Conservation (phyloP, 192 early-diverging fungal genomes). For the Geosiphon pyriformis region DNA sequence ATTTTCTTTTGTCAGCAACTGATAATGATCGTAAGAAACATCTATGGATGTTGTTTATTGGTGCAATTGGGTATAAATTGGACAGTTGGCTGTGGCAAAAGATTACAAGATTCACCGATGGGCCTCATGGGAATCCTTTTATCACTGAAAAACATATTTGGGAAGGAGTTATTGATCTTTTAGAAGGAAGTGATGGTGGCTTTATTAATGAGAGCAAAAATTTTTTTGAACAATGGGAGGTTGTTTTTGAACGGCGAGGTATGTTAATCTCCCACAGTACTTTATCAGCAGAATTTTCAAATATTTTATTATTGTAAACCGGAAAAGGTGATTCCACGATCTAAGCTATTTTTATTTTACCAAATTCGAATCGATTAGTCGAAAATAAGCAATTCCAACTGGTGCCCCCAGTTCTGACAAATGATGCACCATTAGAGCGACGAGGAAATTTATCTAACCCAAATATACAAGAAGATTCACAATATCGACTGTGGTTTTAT, state of each 20-base stretch:
- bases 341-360: not conserved
- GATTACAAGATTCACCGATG: slow-evolving; percentile 4
- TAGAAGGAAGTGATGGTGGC: slow-evolving; percentile 1
- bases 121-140: slow-evolving; percentile 13
- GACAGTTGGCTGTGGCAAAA: slow-evolving; percentile 6
- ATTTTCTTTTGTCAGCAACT: not conserved
- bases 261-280: not conserved
- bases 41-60: slow-evolving; percentile 4
- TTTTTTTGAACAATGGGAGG: slow-evolving; percentile 6
- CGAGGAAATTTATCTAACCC: not conserved
- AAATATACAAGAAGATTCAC: slow-evolving; percentile 6
- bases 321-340: not conserved
- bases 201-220: not conserved
- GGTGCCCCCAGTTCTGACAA: not conserved
- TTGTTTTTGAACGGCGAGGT: slow-evolving; percentile 13
- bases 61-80: not conserved
- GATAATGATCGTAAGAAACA: not conserved
- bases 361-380: not conserved
- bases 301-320: not conserved
- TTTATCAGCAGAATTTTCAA: too few species aligned
- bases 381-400: not conserved
- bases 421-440: not conserved
- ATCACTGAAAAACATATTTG: slow-evolving; percentile 13
- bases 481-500: slow-evolving; percentile 9
- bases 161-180: slow-evolving; percentile 11